Evolutionary conservation across 768 basidiomycete genomes (phyloP).

Genomic region (Symmetrospora coprosmae): DNA sequence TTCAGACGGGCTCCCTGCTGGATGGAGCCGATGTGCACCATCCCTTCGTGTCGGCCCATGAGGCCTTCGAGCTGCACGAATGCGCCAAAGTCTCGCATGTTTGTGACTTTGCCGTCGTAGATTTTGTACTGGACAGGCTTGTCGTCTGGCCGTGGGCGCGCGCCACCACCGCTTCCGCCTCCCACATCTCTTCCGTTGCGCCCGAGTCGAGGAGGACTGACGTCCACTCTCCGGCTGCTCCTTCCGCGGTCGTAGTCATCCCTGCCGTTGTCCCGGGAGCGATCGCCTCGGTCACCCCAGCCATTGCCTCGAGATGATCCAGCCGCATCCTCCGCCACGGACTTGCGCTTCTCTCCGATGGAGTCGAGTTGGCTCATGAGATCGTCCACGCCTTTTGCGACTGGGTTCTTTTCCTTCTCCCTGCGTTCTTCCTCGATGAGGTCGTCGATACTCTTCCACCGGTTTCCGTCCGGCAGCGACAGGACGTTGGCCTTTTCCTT

Average conservation of each 20-base stretch:
- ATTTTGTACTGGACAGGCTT: slow-evolving; percentile 84
- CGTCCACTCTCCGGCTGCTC: slow-evolving; percentile 19
- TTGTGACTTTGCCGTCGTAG: slow-evolving; percentile 70
- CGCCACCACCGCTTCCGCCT: slow-evolving; percentile 35
- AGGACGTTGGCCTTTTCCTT: slow-evolving; percentile 37
- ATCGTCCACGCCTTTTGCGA: slow-evolving; percentile 54
- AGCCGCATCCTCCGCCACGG: slow-evolving; percentile 37
- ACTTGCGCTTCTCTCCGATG: slow-evolving; percentile 50
- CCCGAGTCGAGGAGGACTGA: slow-evolving; percentile 1
- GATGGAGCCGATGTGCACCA: slow-evolving; percentile 92
- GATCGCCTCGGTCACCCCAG: too few relatives aligned
- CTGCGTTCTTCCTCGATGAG: slow-evolving; percentile 67
- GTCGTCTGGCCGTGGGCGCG: slow-evolving; percentile 49
- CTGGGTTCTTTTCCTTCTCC: slow-evolving; percentile 37
- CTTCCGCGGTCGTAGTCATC: slow-evolving; percentile 29
- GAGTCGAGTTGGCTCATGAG: slow-evolving; percentile 62
- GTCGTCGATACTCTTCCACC: slow-evolving; percentile 77
- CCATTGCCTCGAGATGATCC: slow-evolving; percentile 38
- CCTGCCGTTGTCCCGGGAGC: too few relatives aligned
- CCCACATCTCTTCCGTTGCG: slow-evolving; percentile 37
- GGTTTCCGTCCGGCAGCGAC: slow-evolving; percentile 53
- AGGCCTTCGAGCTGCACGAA: slow-evolving; percentile 84
- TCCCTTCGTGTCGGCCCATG: slow-evolving; percentile 73
- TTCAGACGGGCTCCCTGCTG: slow-evolving; percentile 66
- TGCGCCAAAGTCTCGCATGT: slow-evolving; percentile 87